Base-by-base conservation (phyloP, 129 eudicot species). In the Escallonia herrerae region DNA sequence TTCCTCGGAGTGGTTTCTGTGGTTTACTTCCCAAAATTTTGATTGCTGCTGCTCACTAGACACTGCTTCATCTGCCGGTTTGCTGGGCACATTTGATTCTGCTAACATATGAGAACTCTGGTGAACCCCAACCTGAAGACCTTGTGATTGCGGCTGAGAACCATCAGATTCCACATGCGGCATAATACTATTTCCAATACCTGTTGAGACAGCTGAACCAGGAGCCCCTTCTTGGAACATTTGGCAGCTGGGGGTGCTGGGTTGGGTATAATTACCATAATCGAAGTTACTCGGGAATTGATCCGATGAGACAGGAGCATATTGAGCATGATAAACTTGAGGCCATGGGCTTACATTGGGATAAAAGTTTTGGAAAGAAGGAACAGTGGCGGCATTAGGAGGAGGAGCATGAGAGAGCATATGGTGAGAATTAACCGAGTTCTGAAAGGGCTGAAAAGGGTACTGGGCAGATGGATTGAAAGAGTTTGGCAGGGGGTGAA, bases 361-460 rank as follows among this genome's bases (percentile, higher is more conserved):
- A 60, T 56, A 71, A 45, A 70, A 82, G 58, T 58, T 64, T 71
- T 70, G 79, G 4, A 66, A 65, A 67, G 79, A 76, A 71, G 72
- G 76, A 73, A 50, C 11, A 15, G 58, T 65, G 53, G 78, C 53
- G 22, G 64, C 62, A 71, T 78, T 76, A 7, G 81, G 62, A 70
- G 76, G 75, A 64, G 62, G 59, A 54, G 53, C 57, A 62, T 58
- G 80, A 63, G 61, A 66, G 44, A 44, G 64, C 76, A 63, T 72
- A 60, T 72, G 79, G 47, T 66, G 69, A 44, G 66, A 72, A 63
- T 56, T 62, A 15, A 43, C 71, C 39, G 48, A 62, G 57, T 73
- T 76, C 54, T 74, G 87, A 60, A 61, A 80, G 45, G 77, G 70
- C 56, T 70, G 90, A 43, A 80, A 61, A 52, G 66, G 67, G 43